Base-by-base conservation (phyloP, 495 filamentous ascomycete genomes). In the Annulohypoxylon nitens region DNA sequence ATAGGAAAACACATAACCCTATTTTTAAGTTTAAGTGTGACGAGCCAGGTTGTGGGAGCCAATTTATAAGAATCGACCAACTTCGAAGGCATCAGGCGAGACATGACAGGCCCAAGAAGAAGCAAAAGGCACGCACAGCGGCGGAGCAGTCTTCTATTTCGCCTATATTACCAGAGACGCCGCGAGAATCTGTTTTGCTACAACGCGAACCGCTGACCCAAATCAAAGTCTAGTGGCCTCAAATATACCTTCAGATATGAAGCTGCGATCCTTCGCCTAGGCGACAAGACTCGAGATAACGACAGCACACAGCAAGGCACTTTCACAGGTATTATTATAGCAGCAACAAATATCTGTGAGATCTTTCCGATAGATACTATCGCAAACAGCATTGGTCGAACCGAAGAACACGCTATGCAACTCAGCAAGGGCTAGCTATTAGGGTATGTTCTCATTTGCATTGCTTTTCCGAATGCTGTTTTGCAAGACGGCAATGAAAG, bases 31-130 rank as follows among this genome's bases (percentile, higher is more conserved):
- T 86, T 69, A 78, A 70, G 6, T 90, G 88, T 58, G 69, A 75
- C 0, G 78, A 82, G 18, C 71, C 77, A 8, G 83, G 83, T 26
- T 90, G 88, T 59, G 77, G 78, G 14, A 86, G 84, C 66, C 78
- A 82, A n/a, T 90, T 90, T 51, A 83, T 86, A 67, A 80, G 88
- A 6, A 80, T 85, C 63, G 88, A 88, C 78, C 88, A 86, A 72
- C 80, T 88, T n/a, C 79, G 83, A 5, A 74, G 82, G 12, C 83
- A 87, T 61, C 78, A 81, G 64, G 76, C 78, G 68, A 80, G 76
- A 1, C 83, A 84, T 50, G 67, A 79, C 14, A 80, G 77, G 53
- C 60, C 39, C 10, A 69, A 60, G 43, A 68, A 64, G 37, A 72
- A 71, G 10, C 64, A 50, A 30, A 71, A 64, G 58, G 59, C 64